Percentiles rank a stretch among this genome's conserved stretches.
Evolutionary conservation across 1,284 basidiomycete genomes (phyloP).

Genomic region (Stygiomarasmius scandens): DNA sequence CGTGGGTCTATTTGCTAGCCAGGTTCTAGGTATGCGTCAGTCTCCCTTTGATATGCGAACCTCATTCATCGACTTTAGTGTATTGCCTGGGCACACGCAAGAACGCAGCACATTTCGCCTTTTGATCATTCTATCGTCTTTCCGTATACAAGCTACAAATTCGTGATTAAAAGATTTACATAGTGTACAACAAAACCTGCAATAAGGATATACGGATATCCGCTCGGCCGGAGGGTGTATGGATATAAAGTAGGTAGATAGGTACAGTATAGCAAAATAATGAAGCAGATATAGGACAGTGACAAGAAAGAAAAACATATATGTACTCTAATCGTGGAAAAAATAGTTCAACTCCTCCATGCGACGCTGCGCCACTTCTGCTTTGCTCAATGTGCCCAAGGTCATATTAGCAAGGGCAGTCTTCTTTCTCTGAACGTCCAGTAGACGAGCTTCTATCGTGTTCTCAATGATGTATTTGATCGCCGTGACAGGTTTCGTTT

Average conservation of each 20-base stretch:
- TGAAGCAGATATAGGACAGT: too few relatives aligned
- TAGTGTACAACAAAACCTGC: slow-evolving; percentile 4
- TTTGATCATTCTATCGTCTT: slow-evolving; percentile 43
- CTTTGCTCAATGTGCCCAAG: slow-evolving; percentile 75
- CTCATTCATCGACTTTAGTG: slow-evolving; percentile 37
- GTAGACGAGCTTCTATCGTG: slow-evolving; percentile 87
- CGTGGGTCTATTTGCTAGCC: slow-evolving; percentile 80
- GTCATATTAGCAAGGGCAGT: slow-evolving; percentile 91
- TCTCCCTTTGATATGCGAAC: background rate
- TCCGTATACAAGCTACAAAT: background rate
- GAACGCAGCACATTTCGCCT: slow-evolving; percentile 75
- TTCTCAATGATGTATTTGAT: slow-evolving; percentile 92
- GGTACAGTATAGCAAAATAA: too few relatives aligned
- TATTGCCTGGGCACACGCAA: slow-evolving; percentile 77
- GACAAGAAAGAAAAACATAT: background rate
- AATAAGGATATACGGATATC: slow-evolving; percentile 2
- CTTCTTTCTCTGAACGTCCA: slow-evolving; percentile 95
- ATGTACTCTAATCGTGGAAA: slow-evolving; percentile 38
- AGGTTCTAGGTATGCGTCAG: slow-evolving; percentile 54
- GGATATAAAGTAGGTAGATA: too few relatives aligned
- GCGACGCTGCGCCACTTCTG: slow-evolving; percentile 81
- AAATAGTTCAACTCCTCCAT: slow-evolving; percentile 81
- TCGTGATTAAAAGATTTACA: background rate
- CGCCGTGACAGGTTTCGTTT: slow-evolving; percentile 88
- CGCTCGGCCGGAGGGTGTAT: background rate